phyloP scores from a whole-genome alignment of 2,329 filamentous ascomycete species.

The Venturia pyrina region DNA sequence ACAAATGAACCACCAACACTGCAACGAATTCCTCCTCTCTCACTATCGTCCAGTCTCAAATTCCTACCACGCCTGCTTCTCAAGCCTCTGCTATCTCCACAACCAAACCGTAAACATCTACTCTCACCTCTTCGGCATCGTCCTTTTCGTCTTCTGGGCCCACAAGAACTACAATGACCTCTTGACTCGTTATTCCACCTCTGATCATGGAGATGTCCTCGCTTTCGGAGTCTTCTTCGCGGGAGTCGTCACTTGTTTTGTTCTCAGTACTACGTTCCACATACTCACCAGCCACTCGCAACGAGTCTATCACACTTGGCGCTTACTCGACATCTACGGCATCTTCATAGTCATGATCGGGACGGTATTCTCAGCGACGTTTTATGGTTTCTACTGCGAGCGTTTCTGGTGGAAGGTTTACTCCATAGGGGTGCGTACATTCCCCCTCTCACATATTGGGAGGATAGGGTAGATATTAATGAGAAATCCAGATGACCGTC shows the following conservation, averaged over 20 bases:
- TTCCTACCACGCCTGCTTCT: slow-evolving; percentile 44
- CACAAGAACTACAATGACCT: not conserved
- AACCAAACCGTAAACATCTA: slow-evolving; percentile 58
- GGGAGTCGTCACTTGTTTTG: slow-evolving; percentile 33
- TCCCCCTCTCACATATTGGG: not conserved
- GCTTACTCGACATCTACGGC: not conserved
- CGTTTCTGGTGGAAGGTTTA: not conserved
- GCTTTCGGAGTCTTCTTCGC: slow-evolving; percentile 28
- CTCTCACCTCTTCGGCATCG: slow-evolving; percentile 40
- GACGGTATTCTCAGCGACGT: not conserved
- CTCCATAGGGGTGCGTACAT: not conserved
- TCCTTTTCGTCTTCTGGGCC: not conserved
- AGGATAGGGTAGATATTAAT: too few species aligned
- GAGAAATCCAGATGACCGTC: not conserved
- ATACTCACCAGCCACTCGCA: slow-evolving; percentile 76
- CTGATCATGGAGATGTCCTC: slow-evolving; percentile 21
- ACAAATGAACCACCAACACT: slow-evolving; percentile 22
- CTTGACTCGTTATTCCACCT: not conserved
- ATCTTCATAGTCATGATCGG: slow-evolving; percentile 3
- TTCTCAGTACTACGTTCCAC: slow-evolving; percentile 61
- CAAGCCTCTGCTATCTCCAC: slow-evolving; percentile 48
- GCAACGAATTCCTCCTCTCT: slow-evolving; percentile 54
- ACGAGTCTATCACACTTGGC: slow-evolving; percentile 47
- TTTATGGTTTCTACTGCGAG: slow-evolving; percentile 6
- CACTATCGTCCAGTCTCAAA: slow-evolving; percentile 50